Base-by-base conservation (phyloP, 768 basidiomycete species). In the Lentinula sp. region DNA sequence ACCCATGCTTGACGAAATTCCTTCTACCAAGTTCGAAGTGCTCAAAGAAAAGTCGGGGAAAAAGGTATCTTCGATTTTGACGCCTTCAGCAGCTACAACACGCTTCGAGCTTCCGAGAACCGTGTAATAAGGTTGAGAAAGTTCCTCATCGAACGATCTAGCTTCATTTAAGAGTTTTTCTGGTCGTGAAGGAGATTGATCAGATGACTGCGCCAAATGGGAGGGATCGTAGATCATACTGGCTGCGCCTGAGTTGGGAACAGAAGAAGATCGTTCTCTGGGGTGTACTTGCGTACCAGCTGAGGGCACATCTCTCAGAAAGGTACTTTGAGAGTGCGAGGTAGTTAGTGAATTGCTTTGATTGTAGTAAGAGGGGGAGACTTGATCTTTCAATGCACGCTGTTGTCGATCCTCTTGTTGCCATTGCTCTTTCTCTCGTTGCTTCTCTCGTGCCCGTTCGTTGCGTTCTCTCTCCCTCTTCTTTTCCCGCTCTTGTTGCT, bases 101-200 rank as follows among this genome's bases (percentile, higher is more conserved):
- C 75, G 76, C 1, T 79, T 73, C 0, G 74, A 68, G 6, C 76
- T 73, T 1, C 85, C 85, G 61, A 84, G 77, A 15, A 85, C 78
- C 3, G 84, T 82, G 64, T 84, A 85, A 56, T 85, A 83, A n/a
- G 84, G 83, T 9, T 71, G 74, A 4, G 61, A 56, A 56, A 12
- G 33, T 16, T 56, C 55, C 5, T 43, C 55, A 56, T 43, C 55
- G 45, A 45, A n/a, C 16, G 46, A 28, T n/a, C 37, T 20, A n/a
- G 15, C 20, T 41, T 59, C 48, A 6, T 15, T 48, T 49, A 46
- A 36, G 39, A 18, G 3, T 23, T 49, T 41, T n/a, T 15, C 23
- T n/a, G 45, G 39, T 41, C 41, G 57, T 46, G 56, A 57, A 33
- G 57, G 57, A 8, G 12, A 16, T 33, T 56, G 55, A 56, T 37